Evolutionary conservation across 805 yeast species (phyloP), one percentile per base, ranked within the genome.

Genomic region (Metschnikowia shivogae): DNA sequence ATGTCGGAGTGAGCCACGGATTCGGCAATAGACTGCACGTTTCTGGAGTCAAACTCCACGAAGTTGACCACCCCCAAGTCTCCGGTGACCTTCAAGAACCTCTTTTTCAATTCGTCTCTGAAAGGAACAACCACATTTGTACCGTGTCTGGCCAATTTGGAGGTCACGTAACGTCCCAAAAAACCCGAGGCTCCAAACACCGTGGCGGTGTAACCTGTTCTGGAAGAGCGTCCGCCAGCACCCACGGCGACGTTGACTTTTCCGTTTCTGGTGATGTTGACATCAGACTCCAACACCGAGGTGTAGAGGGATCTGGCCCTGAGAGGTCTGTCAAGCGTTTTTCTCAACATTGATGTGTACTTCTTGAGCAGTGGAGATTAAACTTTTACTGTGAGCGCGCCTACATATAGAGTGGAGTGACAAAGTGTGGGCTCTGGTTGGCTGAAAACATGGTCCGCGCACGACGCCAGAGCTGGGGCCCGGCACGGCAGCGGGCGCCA

Each of bases 121-220:
- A 61, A 87, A n/a, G 96, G 95, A 19, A 80, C 82, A 41, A 86
- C 79, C 7, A 84, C 80, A 44, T 76, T 65, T 26, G 95, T 88
- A 51, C 96, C 96, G 61, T 87, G 89, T 59, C 83, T 76, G 50
- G 92, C 95, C 55, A 88, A 72, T 59, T 82, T 84, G 30, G 90
- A 70, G 14, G 80, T 76, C 49, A 88, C 64, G 53, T 84, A 77
- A 39, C 88, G 78, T 38, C 96, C 96, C 47, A 88, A 68, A 63
- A 84, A 82, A 1, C 95, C 95, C 38, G 82, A 70, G 31, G 84
- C 86, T 8, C 96, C 96, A 60, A 88, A 88, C 2, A 88, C 93
- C 1, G 96, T 86, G 19, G 90, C 95, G 3, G 90, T 86, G 67
- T 81, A 86, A 2, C 96, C 96, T 7, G 92, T 82, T 70, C 95